Conservation (phyloP, 768 basidiomycete species). For the Solioccasus polychromus region DNA sequence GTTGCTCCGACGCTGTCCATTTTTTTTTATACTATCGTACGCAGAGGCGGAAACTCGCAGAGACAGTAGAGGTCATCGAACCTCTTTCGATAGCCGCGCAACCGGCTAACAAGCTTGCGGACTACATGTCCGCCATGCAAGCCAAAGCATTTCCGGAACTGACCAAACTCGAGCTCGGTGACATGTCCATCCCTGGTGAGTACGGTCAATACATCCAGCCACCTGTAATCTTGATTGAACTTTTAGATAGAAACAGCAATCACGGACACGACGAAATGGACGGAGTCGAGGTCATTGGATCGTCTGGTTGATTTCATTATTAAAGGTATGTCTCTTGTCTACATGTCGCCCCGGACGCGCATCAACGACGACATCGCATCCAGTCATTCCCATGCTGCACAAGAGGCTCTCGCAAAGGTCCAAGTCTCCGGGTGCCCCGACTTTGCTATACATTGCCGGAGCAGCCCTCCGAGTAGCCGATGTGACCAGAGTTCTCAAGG, state of each 20-base stretch:
- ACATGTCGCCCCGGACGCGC: neutral
- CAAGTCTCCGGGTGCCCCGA: slow-evolving; percentile 80
- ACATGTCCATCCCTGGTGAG: slow-evolving; percentile 76
- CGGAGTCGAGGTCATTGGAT: slow-evolving; percentile 66
- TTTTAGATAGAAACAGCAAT: slow-evolving; percentile 67
- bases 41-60: slow-evolving; percentile 66
- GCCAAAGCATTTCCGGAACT: slow-evolving; percentile 65
- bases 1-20: slow-evolving; percentile 6
- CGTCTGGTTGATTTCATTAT: slow-evolving; percentile 72
- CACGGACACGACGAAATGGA: slow-evolving; percentile 74
- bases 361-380: neutral
- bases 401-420: slow-evolving; percentile 72
- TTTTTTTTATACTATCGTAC: slow-evolving; percentile 8
- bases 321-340: slow-evolving; percentile 49
- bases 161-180: slow-evolving; percentile 76
- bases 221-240: slow-evolving; percentile 45
- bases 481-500: slow-evolving; percentile 70
- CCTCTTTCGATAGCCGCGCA: slow-evolving; percentile 52
- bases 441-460: slow-evolving; percentile 77
- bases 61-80: slow-evolving; percentile 38
- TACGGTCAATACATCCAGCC: slow-evolving; percentile 2
- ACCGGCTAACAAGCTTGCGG: slow-evolving; percentile 53
- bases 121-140: slow-evolving; percentile 66
- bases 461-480: slow-evolving; percentile 95
- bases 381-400: slow-evolving; percentile 66